Percentiles rank a stretch among this genome's conserved stretches.
These are phyloP conservation scores for Kazachstania viticola DNA, from an alignment of 805 yeast species.

Conservation along the genomic window DNA sequence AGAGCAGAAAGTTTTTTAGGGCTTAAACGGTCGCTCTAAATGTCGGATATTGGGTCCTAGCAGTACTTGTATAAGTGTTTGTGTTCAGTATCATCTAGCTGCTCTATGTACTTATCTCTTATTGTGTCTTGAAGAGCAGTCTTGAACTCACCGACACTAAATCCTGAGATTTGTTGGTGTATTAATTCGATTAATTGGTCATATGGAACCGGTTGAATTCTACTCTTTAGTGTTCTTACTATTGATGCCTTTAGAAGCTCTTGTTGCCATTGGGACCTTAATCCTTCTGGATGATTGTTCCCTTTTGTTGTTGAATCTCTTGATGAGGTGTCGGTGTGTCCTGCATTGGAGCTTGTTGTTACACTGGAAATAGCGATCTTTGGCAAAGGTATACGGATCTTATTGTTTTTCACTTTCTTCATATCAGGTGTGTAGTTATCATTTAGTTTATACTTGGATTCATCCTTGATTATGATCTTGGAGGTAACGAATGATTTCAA, in stretches of 20 bases:
- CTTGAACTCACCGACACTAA: constrained; percentile 25
- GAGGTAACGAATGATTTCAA: constrained; percentile 14
- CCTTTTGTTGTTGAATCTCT: background rate
- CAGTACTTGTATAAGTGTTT: too few species aligned
- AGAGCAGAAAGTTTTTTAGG: too few species aligned
- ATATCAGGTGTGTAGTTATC: constrained; percentile 14
- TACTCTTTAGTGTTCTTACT: constrained; percentile 15
- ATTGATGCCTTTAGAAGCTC: constrained; percentile 21
- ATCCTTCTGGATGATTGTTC: constrained; percentile 13
- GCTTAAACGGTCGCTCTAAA: too few species aligned
- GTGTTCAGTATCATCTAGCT: too few species aligned
- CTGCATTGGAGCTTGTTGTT: background rate
- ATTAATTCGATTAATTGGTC: constrained; percentile 8
- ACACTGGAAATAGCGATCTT: too few species aligned
- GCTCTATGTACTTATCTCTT: constrained; percentile 5
- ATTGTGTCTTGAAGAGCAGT: constrained; percentile 15
- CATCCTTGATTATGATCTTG: constrained; percentile 6
- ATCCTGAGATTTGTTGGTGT: constrained; percentile 11
- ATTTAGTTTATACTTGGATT: constrained; percentile 9
- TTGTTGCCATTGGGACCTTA: constrained; percentile 18
- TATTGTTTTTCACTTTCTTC: constrained; percentile 12
- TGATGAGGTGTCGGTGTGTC: too few species aligned
- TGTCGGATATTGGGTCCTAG: too few species aligned
- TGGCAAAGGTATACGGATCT: constrained; percentile 12
- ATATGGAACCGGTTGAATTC: constrained; percentile 4